Percentiles rank a stretch among this genome's conserved stretches.
phyloP scores from a whole-genome alignment of 768 basidiomycete genomes.

The Lactarius quietus region DNA sequence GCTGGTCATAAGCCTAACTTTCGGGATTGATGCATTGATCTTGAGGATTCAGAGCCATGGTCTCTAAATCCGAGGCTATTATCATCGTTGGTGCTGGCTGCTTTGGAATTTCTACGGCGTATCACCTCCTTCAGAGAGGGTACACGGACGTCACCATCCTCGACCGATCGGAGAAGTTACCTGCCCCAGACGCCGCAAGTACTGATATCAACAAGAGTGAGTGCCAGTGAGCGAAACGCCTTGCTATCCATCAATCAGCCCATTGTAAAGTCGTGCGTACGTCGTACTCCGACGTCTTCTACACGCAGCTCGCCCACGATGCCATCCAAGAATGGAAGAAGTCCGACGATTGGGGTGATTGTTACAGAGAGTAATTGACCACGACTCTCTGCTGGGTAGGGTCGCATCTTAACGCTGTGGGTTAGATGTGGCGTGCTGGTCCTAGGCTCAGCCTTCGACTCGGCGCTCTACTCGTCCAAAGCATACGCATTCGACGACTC shows the following conservation, averaged over 20 bases:
- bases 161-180: conserved; percentile 64
- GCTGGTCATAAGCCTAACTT: no score
- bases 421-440: conserved; percentile 67
- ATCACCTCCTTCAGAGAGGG: conserved; percentile 67
- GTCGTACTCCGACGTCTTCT: conserved; percentile 66
- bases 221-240: conserved; percentile 27
- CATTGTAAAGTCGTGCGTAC: conserved; percentile 68
- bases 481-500: conserved; percentile 62
- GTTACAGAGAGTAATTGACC: conserved; percentile 74
- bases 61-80: conserved; percentile 33
- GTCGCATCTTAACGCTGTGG: background rate
- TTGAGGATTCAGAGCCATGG: no score
- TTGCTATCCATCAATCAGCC: background rate
- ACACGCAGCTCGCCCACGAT: conserved; percentile 66
- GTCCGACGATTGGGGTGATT: conserved; percentile 57
- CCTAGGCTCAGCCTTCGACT: conserved; percentile 39
- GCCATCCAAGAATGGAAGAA: conserved; percentile 74
- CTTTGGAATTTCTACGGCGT: conserved; percentile 85
- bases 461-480: conserved; percentile 44
- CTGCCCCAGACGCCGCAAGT: conserved; percentile 80
- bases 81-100: conserved; percentile 79
- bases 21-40: no score
- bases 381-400: background rate
- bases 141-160: conserved; percentile 70
- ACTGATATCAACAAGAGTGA: conserved; percentile 49